Percentiles rank a stretch among this genome's conserved stretches.
Conservation (phyloP, 148 eudicot species). For the Chenopodium album region DNA sequence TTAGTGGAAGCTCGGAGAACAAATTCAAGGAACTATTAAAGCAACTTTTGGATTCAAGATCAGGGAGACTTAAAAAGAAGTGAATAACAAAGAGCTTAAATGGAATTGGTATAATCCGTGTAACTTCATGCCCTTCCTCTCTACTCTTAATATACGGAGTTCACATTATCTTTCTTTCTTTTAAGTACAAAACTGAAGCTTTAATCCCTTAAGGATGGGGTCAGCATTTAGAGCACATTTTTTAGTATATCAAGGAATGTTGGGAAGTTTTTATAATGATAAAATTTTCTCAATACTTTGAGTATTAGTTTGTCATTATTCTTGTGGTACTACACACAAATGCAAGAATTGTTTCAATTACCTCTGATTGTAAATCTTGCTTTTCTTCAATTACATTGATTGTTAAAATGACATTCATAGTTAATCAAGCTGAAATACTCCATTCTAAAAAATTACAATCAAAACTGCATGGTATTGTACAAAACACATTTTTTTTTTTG, state of each 20-base stretch:
- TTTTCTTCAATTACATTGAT: not conserved
- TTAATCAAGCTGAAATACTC: not conserved
- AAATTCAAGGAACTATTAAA: conserved; percentile 49
- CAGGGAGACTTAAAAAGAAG: not conserved
- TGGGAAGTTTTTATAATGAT: not conserved
- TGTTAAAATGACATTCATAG: not conserved
- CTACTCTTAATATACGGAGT: not conserved
- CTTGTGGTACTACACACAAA: not conserved
- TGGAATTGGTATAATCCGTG: not conserved
- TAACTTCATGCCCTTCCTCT: not conserved
- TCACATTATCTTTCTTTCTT: not conserved
- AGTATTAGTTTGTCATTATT: too few species aligned
- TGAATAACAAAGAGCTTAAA: not conserved
- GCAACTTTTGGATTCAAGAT: conserved; percentile 36
- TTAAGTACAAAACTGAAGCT: not conserved
- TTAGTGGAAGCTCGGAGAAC: conserved; percentile 46
- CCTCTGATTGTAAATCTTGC: not conserved
- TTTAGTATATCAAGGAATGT: too few species aligned
- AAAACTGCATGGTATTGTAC: not conserved
- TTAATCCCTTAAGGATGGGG: not conserved
- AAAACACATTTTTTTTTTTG: not conserved
- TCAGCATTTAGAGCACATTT: not conserved
- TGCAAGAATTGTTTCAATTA: not conserved
- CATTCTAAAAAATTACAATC: not conserved
- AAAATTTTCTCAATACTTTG: not conserved